Percentiles rank a stretch among this genome's conserved stretches.
Conservation (phyloP, 805 yeast genomes). For the Ogataea methanolica region DNA sequence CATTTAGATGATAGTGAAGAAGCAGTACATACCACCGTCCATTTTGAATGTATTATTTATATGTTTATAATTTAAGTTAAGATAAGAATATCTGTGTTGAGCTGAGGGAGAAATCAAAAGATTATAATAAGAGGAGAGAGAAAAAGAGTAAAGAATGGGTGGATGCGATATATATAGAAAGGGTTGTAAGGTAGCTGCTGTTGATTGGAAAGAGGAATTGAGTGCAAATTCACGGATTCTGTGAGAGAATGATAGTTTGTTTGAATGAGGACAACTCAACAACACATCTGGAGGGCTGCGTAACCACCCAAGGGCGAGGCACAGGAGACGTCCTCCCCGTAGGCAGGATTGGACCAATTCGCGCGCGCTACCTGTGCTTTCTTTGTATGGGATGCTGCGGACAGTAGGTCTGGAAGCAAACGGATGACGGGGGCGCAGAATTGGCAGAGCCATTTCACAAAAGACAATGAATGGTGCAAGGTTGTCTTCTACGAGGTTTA, state of each 20-base stretch:
- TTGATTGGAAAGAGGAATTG: no score
- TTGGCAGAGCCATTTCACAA: no score
- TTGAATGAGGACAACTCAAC: slow-evolving; percentile 20
- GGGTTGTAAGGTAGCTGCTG: not conserved
- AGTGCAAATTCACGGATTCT: not conserved
- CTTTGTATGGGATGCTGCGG: no score
- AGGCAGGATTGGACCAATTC: not conserved
- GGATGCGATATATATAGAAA: not conserved
- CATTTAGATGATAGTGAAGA: not conserved
- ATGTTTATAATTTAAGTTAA: slow-evolving; percentile 5
- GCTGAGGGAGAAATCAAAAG: slow-evolving; percentile 8
- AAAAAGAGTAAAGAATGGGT: slow-evolving; percentile 3
- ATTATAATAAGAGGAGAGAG: slow-evolving; percentile 9
- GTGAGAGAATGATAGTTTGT: slow-evolving; percentile 4
- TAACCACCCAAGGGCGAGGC: not conserved
- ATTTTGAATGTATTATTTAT: slow-evolving; percentile 32
- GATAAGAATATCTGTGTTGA: not conserved
- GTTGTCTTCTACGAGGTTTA: no score
- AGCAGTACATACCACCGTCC: slow-evolving; percentile 53
- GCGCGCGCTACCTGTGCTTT: not conserved
- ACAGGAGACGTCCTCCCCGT: no score
- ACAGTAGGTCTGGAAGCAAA: no score
- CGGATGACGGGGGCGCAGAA: no score
- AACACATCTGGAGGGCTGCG: slow-evolving; percentile 5
- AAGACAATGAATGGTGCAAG: no score